A percentile compares a stretch with the other conserved stretches of the same genome.
Evolutionary conservation across 257 asterid species (phyloP).

Genomic region (Lycium barbarum): DNA sequence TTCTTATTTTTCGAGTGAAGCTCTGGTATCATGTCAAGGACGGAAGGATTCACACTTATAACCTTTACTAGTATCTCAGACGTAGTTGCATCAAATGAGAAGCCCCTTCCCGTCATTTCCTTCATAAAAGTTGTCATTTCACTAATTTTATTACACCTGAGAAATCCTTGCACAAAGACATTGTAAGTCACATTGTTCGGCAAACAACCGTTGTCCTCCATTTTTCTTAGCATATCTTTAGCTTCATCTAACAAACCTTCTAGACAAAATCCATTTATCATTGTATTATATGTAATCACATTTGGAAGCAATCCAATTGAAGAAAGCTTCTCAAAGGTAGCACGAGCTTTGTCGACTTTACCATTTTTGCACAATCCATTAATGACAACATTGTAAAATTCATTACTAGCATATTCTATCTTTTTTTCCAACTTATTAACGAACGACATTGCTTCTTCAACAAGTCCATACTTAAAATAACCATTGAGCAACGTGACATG

Average conservation of each 20-base stretch:
- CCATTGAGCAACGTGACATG: too few relatives aligned
- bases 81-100: neutral
- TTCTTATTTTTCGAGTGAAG: neutral
- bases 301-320: neutral
- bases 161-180: neutral
- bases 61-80: neutral
- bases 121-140: neutral
- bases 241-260: conserved; percentile 5
- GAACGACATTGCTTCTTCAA: too few relatives aligned
- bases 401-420: neutral
- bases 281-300: neutral
- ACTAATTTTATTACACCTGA: neutral
- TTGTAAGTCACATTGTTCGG: neutral
- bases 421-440: too few relatives aligned
- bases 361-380: neutral
- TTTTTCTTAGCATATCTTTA: neutral
- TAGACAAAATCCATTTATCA: neutral
- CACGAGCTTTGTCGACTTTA: neutral
- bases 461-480: too few relatives aligned
- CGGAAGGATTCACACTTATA: neutral
- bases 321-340: neutral
- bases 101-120: neutral
- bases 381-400: neutral
- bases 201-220: neutral
- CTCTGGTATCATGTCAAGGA: neutral